phyloP scores from a whole-genome alignment of 179 eudicot genomes.

The Amaranthus tricolor region DNA sequence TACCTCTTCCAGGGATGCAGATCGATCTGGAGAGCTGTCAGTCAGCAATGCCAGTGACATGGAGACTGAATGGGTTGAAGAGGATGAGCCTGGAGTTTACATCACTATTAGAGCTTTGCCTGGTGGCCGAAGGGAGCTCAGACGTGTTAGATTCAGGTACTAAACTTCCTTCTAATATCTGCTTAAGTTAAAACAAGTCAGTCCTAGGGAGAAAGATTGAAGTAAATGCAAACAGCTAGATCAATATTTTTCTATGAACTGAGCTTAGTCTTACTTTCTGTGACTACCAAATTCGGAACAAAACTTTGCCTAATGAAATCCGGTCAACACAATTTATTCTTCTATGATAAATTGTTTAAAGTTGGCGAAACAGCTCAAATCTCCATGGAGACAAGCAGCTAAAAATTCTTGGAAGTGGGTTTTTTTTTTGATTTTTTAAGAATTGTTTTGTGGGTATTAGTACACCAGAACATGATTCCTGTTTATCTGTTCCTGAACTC shows the following conservation, averaged over 20 bases:
- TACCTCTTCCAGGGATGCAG: conserved; percentile 83
- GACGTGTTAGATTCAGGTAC: conserved; percentile 94
- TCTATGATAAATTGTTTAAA: background rate
- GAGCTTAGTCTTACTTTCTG: background rate
- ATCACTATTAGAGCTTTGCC: conserved; percentile 79
- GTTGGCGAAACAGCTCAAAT: background rate
- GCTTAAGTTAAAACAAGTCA: background rate
- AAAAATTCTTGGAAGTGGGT: background rate
- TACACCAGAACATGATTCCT: background rate
- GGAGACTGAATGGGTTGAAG: conserved; percentile 92
- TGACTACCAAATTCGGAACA: background rate
- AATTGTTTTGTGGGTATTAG: background rate
- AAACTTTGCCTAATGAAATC: no score
- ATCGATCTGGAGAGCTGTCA: conserved; percentile 83
- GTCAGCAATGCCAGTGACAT: conserved; percentile 82
- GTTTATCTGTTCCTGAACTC: background rate
- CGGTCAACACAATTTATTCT: background rate
- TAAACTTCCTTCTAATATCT: background rate
- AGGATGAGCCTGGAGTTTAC: conserved; percentile 93
- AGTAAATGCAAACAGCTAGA: background rate
- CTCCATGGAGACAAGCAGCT: background rate
- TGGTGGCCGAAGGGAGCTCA: conserved; percentile 78
- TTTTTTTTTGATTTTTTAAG: background rate
- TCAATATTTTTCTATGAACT: background rate
- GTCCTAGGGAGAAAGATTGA: background rate